phyloP scores from a whole-genome alignment of 2,329 filamentous ascomycete species.

The Claviceps africana region DNA sequence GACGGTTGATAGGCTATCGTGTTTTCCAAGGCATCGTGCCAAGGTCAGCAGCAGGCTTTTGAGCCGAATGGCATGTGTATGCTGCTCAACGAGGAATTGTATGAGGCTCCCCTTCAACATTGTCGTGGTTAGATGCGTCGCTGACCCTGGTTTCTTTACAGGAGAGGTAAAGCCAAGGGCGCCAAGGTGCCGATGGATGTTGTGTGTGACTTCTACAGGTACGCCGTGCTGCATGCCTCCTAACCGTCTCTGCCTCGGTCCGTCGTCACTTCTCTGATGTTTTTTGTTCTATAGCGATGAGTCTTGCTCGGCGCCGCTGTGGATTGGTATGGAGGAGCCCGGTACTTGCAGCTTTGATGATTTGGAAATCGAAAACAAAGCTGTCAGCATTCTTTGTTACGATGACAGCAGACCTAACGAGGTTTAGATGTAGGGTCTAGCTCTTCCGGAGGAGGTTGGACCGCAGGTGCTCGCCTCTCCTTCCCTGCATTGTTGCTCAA shows the following conservation, averaged over 20 bases:
- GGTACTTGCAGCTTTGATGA: not conserved
- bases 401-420: not conserved
- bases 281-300: constrained; percentile 1
- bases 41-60: not conserved
- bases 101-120: not conserved
- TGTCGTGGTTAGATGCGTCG: not conserved
- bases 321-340: constrained; percentile 4
- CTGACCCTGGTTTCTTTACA: not conserved
- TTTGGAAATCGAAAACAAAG: constrained; percentile 2
- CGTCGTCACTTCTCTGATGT: not conserved
- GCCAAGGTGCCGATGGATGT: not conserved
- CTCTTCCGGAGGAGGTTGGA: not conserved
- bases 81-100: not conserved
- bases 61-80: constrained; percentile 2
- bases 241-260: not conserved
- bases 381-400: constrained; percentile 2
- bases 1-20: not conserved
- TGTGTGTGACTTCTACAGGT: constrained; percentile 2
- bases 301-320: constrained; percentile 2
- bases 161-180: not conserved
- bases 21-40: constrained; percentile 1
- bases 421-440: not conserved
- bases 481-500: not conserved
- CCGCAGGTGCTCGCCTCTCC: too few species aligned
- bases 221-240: not conserved